phyloP scores from a whole-genome alignment of 345 rosid species.

The Erysimum cheiranthoides region DNA sequence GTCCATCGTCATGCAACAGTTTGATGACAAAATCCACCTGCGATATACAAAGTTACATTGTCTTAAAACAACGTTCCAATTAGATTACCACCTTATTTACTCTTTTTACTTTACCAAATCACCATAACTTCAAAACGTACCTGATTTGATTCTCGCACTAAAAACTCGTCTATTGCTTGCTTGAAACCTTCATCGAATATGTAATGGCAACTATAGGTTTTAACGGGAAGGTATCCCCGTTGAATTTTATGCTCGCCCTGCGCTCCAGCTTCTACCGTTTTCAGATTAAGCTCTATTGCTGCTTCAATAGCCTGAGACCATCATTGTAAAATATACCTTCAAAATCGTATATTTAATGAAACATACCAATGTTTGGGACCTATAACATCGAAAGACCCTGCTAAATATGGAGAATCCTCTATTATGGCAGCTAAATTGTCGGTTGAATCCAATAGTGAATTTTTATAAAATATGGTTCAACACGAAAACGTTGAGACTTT shows the following conservation, averaged over 20 bases:
- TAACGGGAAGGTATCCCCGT: conserved; percentile 88
- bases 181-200: conserved; percentile 67
- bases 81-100: not conserved
- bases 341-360: not conserved
- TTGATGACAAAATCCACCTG: conserved; percentile 80
- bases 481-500: not conserved
- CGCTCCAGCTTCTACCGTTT: conserved; percentile 96
- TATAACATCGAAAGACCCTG: no score
- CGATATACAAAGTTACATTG: conserved; percentile 31
- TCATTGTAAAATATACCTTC: conserved; percentile 8
- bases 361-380: not conserved
- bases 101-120: not conserved
- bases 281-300: conserved; percentile 77
- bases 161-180: conserved; percentile 71
- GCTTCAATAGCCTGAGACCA: conserved; percentile 84
- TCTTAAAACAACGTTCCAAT: not conserved
- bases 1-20: conserved; percentile 72
- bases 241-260: conserved; percentile 98
- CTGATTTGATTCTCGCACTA: conserved; percentile 78
- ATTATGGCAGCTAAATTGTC: not conserved
- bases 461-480: not conserved
- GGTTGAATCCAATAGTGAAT: not conserved
- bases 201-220: conserved; percentile 91
- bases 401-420: no score
- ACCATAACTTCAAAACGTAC: conserved; percentile 40